Base-by-base conservation (phyloP, 129 eudicot genomes). In the sunflower (Helianthus annuus) region DNA sequence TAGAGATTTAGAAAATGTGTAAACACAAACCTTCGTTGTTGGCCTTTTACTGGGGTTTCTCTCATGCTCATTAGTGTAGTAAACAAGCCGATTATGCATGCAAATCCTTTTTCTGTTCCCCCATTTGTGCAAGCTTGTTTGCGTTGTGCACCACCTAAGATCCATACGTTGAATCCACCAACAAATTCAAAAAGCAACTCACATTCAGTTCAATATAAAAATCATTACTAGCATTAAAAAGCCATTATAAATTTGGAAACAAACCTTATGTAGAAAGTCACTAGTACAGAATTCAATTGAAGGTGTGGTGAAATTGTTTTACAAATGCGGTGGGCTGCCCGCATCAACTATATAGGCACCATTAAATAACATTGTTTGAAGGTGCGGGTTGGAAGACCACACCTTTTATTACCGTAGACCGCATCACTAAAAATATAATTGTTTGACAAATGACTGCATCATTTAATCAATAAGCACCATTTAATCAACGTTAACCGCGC, bases 131-230 rank as follows among this genome's bases (percentile, higher is more conserved):
- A 24, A 93, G 97, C 57, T 81, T 83, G 79, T 93, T 89, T 57
- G 98, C 97, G 74, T 93, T 85, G 89, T 93, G 87, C 34, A 89
- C 92, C 44, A 84, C 85, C 98, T 93, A 76, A 40, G 68, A 74
- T 69, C 66, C 48, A 45, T 70, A 22, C 66, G 5, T 60, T 32
- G 2, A 59, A 61, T 48, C 32, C 45, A 40, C 9, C 45, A 5
- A 10, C 52, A 9, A 48, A 48, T 48, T 48, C 13, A 32, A 32
- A 32, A 32, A 48, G 52, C 13, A 48, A 48, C 52, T 48, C 13
- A 10, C 52, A 48, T 10, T 48, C 52, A 48, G 12, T 48, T 48
- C 52, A 48, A 8, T 48, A 48, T 2, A 3, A 11, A 46, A 6
- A 46, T 12, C 51, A 46, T 46, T 46, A 7, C 51, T 9, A 10